These are phyloP conservation scores for Colletotrichum gloeosporioides DNA, from an alignment of 2,329 filamentous ascomycete genomes.

Conservation along the genomic window DNA sequence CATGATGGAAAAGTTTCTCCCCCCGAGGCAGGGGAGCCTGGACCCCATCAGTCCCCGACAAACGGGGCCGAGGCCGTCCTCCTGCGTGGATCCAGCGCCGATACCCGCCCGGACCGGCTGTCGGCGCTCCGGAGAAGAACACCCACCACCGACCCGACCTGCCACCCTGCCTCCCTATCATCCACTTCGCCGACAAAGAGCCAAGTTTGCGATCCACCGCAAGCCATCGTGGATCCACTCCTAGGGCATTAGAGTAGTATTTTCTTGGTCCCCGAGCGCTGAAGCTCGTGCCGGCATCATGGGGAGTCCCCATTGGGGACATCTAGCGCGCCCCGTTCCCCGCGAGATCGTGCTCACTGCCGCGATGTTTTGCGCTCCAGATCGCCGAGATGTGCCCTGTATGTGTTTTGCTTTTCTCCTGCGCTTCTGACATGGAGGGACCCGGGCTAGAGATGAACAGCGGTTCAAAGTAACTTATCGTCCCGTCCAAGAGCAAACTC, in stretches of 20 bases:
- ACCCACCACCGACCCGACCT: not conserved
- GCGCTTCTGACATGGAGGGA: not conserved
- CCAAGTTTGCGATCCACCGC: not conserved
- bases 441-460: not conserved
- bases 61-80: constrained; percentile 8
- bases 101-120: constrained; percentile 17
- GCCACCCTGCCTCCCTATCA: not conserved
- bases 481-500: not conserved
- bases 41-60: constrained; percentile 5
- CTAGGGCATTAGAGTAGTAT: not conserved
- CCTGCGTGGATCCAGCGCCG: constrained; percentile 2
- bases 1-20: not conserved
- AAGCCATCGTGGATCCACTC: not conserved
- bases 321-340: not conserved
- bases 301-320: not conserved
- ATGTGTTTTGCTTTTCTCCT: not conserved
- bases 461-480: not conserved
- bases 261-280: constrained; percentile 1
- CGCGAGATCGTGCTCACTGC: not conserved
- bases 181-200: not conserved
- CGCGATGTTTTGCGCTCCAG: not conserved
- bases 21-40: not conserved
- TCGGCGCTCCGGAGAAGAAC: not conserved
- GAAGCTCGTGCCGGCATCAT: not conserved
- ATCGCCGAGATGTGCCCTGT: not conserved